Conservation (phyloP, 192 early-diverging fungal genomes). For the Mortierella hygrophila region DNA sequence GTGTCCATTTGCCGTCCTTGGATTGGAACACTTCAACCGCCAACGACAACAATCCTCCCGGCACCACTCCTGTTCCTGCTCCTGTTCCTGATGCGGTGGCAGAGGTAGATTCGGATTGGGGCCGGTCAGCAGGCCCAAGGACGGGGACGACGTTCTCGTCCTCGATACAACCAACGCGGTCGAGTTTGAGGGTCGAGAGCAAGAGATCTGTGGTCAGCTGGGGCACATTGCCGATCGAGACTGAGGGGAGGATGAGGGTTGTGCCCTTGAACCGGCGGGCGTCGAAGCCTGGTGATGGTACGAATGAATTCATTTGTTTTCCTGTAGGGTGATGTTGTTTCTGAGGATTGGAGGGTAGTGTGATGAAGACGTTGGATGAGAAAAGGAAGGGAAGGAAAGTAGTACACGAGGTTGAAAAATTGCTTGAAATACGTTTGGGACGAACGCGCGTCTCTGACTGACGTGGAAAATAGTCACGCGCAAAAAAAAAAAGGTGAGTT, state of each 20-base stretch:
- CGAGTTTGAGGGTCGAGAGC: slow-evolving; percentile 70
- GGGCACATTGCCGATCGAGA: slow-evolving; percentile 87
- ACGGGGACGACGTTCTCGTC: slow-evolving; percentile 69
- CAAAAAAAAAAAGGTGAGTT: neutral
- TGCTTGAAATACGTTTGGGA: neutral
- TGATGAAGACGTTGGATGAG: neutral
- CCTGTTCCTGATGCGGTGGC: slow-evolving; percentile 24
- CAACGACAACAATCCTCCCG: slow-evolving; percentile 52
- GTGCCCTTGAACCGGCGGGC: slow-evolving; percentile 50
- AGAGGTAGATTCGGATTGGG: neutral
- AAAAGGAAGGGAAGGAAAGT: neutral
- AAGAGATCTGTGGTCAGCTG: slow-evolving; percentile 79
- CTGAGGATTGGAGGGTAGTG: neutral
- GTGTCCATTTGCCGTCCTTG: slow-evolving; percentile 71
- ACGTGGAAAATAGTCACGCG: neutral
- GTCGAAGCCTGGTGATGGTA: slow-evolving; percentile 56
- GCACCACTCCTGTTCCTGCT: neutral
- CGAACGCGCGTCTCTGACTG: neutral
- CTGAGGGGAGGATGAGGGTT: slow-evolving; percentile 67
- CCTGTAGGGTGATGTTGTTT: neutral
- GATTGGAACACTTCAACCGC: slow-evolving; percentile 77
- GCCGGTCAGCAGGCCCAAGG: slow-evolving; percentile 63
- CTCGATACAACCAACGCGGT: slow-evolving; percentile 74
- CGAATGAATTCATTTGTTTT: slow-evolving; percentile 55
- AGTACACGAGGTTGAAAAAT: neutral